Conservation (phyloP, 2,329 filamentous ascomycete genomes). For the Monosporascus sp. region DNA sequence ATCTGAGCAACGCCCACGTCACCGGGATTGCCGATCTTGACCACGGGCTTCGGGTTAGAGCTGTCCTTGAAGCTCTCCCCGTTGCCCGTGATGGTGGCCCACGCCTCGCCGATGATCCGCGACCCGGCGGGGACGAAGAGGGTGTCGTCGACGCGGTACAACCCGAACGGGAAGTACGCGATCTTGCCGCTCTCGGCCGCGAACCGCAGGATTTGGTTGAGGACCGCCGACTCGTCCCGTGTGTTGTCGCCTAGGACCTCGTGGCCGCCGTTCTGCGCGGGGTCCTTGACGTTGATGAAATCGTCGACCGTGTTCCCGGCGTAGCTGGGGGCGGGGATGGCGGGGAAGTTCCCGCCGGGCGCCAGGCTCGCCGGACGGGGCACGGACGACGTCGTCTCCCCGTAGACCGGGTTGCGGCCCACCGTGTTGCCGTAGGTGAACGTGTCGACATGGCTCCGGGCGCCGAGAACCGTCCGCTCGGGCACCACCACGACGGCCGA, state of each 20-base stretch:
- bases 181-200: constrained; percentile 36
- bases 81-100: constrained; percentile 46
- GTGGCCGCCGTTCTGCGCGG: constrained; percentile 29
- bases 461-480: constrained; percentile 24
- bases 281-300: constrained; percentile 38
- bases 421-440: constrained; percentile 39
- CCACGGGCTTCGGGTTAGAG: constrained; percentile 48
- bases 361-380: constrained; percentile 30
- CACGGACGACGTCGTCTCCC: constrained; percentile 23
- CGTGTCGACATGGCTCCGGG: constrained; percentile 29
- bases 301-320: constrained; percentile 25
- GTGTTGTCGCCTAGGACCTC: constrained; percentile 32
- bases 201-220: constrained; percentile 32
- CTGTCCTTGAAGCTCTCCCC: constrained; percentile 45
- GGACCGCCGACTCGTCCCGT: constrained; percentile 30
- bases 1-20: constrained; percentile 57
- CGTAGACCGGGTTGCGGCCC: constrained; percentile 33
- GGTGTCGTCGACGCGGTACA: constrained; percentile 47
- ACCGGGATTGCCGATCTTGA: constrained; percentile 52
- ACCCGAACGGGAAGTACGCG: constrained; percentile 50
- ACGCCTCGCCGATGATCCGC: constrained; percentile 48
- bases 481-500: constrained; percentile 30
- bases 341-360: constrained; percentile 31
- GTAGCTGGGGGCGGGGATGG: constrained; percentile 34
- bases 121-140: constrained; percentile 43